A percentile compares a stretch with the other conserved stretches of the same genome.
Conservation (phyloP, 106 monocot species). For the Acorus gramineus region DNA sequence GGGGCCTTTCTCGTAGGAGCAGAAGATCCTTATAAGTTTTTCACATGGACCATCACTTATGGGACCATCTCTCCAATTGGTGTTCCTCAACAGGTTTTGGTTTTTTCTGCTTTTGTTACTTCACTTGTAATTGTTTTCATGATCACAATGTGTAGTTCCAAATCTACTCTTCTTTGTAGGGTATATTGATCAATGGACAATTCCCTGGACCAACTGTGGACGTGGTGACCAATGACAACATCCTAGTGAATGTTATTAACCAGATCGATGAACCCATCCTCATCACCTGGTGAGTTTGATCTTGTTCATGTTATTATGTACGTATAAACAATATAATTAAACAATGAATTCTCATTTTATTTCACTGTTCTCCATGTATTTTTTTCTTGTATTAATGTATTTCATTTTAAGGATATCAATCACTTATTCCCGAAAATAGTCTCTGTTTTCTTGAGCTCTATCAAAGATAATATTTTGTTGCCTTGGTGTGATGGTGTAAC, state of each 20-base stretch:
- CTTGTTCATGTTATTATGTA: no score
- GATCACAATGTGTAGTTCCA: no score
- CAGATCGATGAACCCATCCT: constrained; percentile 94
- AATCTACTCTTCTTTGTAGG: constrained; percentile 22
- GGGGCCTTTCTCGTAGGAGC: constrained; percentile 2
- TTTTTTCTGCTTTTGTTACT: not conserved
- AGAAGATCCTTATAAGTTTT: constrained; percentile 49
- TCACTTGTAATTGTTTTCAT: no score
- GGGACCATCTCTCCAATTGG: constrained; percentile 52
- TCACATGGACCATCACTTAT: constrained; percentile 65
- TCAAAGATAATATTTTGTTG: no score
- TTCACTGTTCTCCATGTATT: no score
- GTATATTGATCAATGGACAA: constrained; percentile 77
- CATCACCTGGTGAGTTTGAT: constrained; percentile 46
- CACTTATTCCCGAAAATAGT: no score
- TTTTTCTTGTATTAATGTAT: no score
- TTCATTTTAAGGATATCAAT: no score
- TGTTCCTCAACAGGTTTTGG: constrained; percentile 38
- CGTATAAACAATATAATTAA: no score
- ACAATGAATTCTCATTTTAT: no score
- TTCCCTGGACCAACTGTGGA: constrained; percentile 81
- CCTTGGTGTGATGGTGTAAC: no score
- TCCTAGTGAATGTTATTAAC: constrained; percentile 74
- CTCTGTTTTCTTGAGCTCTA: no score
- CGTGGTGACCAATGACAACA: constrained; percentile 82